Percentiles rank a stretch among this genome's conserved stretches.
These are phyloP conservation scores for Seminavis robusta DNA, from an alignment of 108 stramenopile genomes.

Conservation along the genomic window DNA sequence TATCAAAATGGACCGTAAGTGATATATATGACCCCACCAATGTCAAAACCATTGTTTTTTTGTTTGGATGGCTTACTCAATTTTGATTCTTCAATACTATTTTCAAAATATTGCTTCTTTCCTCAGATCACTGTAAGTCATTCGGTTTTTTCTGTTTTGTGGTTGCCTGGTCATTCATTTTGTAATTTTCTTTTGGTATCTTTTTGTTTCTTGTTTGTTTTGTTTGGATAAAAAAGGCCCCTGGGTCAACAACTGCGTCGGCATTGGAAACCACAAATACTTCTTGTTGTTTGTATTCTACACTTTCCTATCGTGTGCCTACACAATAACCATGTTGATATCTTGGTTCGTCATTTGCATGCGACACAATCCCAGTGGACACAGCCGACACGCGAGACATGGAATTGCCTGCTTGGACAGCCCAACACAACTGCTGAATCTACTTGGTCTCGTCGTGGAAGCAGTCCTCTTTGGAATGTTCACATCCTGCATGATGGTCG, in stretches of 20 bases:
- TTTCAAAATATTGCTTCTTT: too few species aligned
- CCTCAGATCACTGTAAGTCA: too few species aligned
- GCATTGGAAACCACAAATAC: constrained; percentile 98
- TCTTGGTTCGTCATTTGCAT: constrained; percentile 69
- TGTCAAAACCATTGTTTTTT: too few species aligned
- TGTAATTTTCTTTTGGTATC: too few species aligned
- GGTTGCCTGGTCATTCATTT: too few species aligned
- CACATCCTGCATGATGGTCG: constrained; percentile 97
- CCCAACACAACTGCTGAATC: constrained; percentile 58
- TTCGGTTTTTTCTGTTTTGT: too few species aligned
- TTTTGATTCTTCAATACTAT: too few species aligned
- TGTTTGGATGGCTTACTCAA: too few species aligned
- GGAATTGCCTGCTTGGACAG: constrained; percentile 59
- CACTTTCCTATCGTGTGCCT: constrained; percentile 85
- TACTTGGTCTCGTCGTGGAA: constrained; percentile 71
- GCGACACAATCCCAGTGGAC: constrained; percentile 19
- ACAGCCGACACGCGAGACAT: constrained; percentile 13
- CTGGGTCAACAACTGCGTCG: constrained; percentile 99
- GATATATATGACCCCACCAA: too few species aligned
- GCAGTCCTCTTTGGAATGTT: constrained; percentile 95
- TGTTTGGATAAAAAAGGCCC: constrained; percentile 45
- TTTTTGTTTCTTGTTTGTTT: background rate
- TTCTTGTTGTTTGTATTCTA: constrained; percentile 98
- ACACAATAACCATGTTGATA: constrained; percentile 71
- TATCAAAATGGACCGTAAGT: constrained; percentile 89